phyloP scores from a whole-genome alignment of 164 flowering plant species.

The Magnolia officinalis region DNA sequence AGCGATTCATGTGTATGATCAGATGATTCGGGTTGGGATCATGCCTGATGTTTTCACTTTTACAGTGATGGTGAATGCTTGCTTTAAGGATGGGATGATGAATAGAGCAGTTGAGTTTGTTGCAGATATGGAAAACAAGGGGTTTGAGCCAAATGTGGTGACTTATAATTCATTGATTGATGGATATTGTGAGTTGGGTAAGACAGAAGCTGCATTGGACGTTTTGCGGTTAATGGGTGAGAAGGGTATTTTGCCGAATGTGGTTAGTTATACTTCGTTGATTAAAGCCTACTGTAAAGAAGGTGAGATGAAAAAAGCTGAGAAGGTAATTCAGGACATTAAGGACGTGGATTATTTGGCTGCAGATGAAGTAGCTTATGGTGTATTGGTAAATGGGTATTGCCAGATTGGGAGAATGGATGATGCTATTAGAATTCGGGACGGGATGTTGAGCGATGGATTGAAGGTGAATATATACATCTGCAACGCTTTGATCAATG shows the following conservation, averaged over 20 bases:
- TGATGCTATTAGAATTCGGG: conserved; percentile 62
- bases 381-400: conserved; percentile 67
- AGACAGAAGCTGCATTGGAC: conserved; percentile 47
- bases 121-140: conserved; percentile 54
- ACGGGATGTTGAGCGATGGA: conserved; percentile 63
- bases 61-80: conserved; percentile 71
- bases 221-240: conserved; percentile 53
- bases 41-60: conserved; percentile 69
- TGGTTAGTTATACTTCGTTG: conserved; percentile 56
- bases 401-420: conserved; percentile 60
- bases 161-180: conserved; percentile 71
- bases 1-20: conserved; percentile 56
- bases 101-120: conserved; percentile 46
- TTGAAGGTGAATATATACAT: conserved; percentile 54
- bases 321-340: conserved; percentile 47
- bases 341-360: conserved; percentile 27
- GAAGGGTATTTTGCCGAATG: conserved; percentile 44
- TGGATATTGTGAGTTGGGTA: conserved; percentile 58
- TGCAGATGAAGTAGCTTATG: conserved; percentile 66
- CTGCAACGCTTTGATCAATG: conserved; percentile 71
- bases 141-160: conserved; percentile 61
- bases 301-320: conserved; percentile 60
- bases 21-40: conserved; percentile 55
- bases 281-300: conserved; percentile 72
- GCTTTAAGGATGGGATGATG: conserved; percentile 60